Conservation (phyloP, 2,329 filamentous ascomycete species). For the Hypoxylon sp. region DNA sequence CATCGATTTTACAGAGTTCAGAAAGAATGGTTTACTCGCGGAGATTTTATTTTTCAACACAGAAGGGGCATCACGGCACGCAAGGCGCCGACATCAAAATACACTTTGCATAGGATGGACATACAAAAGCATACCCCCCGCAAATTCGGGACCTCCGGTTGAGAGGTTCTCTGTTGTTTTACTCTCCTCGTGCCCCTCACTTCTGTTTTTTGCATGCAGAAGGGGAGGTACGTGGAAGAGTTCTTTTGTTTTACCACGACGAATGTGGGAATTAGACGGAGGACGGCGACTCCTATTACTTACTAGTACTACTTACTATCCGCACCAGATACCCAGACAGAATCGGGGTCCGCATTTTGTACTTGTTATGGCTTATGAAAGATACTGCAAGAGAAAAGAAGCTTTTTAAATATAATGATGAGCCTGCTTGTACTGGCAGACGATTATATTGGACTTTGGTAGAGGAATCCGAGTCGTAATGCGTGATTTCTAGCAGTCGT, state of each 20-base stretch:
- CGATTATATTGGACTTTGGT: neutral
- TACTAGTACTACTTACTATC: conserved; percentile 8
- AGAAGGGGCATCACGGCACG: conserved; percentile 29
- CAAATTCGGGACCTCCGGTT: conserved; percentile 14
- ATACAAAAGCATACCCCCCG: conserved; percentile 41
- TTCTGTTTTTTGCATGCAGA: neutral
- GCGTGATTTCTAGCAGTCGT: no score
- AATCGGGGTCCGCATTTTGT: conserved; percentile 37
- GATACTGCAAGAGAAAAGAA: conserved; percentile 24
- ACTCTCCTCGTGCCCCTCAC: conserved; percentile 21
- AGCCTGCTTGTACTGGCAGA: conserved; percentile 1
- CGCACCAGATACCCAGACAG: conserved; percentile 40
- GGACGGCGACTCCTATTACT: conserved; percentile 29
- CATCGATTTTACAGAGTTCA: conserved; percentile 26
- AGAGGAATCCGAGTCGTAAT: neutral
- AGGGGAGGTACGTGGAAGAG: conserved; percentile 7
- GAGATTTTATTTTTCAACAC: conserved; percentile 20
- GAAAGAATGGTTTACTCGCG: conserved; percentile 25
- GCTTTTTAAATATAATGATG: conserved; percentile 30
- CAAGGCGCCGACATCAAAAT: conserved; percentile 28
- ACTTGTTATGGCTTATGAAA: conserved; percentile 41
- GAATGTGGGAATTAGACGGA: conserved; percentile 39
- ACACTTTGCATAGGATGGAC: conserved; percentile 47
- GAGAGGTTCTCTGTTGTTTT: conserved; percentile 15
- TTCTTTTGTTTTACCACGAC: conserved; percentile 6